Evolutionary conservation across 371 early-diverging fungal species (phyloP), one percentile per base, ranked within the genome.

Genomic region (Coemansia sp.): DNA sequence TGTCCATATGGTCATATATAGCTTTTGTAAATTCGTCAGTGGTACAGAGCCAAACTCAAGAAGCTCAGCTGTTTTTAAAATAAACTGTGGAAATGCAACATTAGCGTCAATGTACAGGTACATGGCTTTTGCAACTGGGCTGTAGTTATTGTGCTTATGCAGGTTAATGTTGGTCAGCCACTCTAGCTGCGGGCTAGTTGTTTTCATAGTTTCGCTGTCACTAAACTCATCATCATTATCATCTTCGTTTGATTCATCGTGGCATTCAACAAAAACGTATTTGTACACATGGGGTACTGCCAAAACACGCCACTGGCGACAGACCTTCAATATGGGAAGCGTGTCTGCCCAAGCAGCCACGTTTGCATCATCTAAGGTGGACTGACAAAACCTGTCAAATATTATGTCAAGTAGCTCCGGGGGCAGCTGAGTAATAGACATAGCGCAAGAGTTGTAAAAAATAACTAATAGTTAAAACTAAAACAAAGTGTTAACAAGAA

Each of bases 211-310:
- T 47, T 7, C 20, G 8, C n/a, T 47, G 9, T 47, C 47, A 9
- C 20, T 47, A 20, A 20, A n/a, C 6, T 16, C 20, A 9, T 47
- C 26, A 26, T 26, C 47, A 2, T 47, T 16, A 47, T 9, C 9
- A 20, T 20, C 6, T 16, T 20, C 26, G n/a, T 47, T 20, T 3
- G 2, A 2, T 9, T 47, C 47, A 20, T 47, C 47, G 1, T 47
- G 47, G 20, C 47, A 47, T 4, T 47, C 47, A 3, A 47, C 20
- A 47, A 47, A 47, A 6, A 47, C 9, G 8, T 7, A 47, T 20
- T 47, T 47, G 47, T 47, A 47, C 47, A 47, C 47, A 47, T 47
- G 47, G 9, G 20, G 26, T 47, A 20, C 9, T 6, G 47, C 47
- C 47, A 47, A 20, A 1, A 20, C 47, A 5, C 47, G 47, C 47